Evolutionary conservation across 495 filamentous ascomycete genomes (phyloP).

Genomic region (Talaromyces ruber): DNA sequence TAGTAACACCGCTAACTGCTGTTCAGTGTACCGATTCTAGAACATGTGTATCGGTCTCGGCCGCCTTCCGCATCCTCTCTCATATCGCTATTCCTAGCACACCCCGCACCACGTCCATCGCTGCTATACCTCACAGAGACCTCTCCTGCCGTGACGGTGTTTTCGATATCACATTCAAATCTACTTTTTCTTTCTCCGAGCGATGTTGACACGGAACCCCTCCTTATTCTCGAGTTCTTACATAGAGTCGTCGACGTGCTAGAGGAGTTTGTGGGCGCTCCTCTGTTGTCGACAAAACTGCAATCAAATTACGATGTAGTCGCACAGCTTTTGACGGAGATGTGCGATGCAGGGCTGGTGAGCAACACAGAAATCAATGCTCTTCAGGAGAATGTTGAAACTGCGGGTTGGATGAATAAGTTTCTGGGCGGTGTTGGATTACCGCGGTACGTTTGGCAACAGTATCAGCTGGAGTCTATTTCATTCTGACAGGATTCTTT

Average conservation of each 20-base stretch:
- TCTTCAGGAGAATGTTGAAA: slow-evolving; percentile 82
- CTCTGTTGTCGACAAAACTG: slow-evolving; percentile 75
- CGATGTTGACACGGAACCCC: slow-evolving; percentile 77
- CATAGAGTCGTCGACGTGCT: slow-evolving; percentile 88
- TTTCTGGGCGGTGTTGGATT: slow-evolving; percentile 81
- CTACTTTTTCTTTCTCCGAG: slow-evolving; percentile 78
- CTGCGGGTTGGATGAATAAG: slow-evolving; percentile 82
- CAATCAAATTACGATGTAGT: slow-evolving; percentile 89
- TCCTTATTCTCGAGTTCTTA: slow-evolving; percentile 94
- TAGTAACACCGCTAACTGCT: not conserved
- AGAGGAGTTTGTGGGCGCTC: slow-evolving; percentile 92
- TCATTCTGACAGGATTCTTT: not conserved
- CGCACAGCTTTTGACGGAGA: slow-evolving; percentile 86
- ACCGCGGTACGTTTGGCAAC: slow-evolving; percentile 48
- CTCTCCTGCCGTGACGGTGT: slow-evolving; percentile 80
- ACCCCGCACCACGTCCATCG: slow-evolving; percentile 74
- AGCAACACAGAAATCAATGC: slow-evolving; percentile 91
- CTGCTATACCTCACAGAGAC: slow-evolving; percentile 75
- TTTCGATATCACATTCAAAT: slow-evolving; percentile 78
- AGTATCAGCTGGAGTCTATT: not conserved
- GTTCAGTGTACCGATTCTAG: slow-evolving; percentile 50
- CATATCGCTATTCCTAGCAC: slow-evolving; percentile 79
- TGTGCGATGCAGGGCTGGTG: slow-evolving; percentile 90
- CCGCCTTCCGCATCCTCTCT: slow-evolving; percentile 70
- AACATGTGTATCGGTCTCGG: slow-evolving; percentile 62